Base-by-base conservation (phyloP, 441 rosid species). In the Erodium texanum region DNA sequence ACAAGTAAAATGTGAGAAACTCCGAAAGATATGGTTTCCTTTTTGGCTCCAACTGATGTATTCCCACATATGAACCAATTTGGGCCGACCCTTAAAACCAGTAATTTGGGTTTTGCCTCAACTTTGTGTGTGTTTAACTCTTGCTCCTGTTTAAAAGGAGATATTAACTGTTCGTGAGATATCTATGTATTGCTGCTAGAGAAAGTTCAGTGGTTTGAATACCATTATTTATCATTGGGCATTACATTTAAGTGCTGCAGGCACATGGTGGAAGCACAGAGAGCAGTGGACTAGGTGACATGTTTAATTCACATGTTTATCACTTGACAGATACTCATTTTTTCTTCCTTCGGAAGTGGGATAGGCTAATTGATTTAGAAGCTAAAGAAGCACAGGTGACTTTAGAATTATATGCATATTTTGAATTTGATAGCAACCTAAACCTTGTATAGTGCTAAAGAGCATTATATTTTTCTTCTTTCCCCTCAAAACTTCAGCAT, bases 301-400 rank as follows among this genome's bases (percentile, higher is more conserved):
- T 90, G 75, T 95, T 84, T 85, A 87, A 86, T 76, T 73, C 84
- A 65, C 84, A 66, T 71, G 87, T 89, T 74, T 78, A 81, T 62
- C 97, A 92, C 82, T 82, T 95, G 72, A 86, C 89, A 70, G 22
- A 78, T 73, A 75, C 79, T 70, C 97, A 95, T 75, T 71, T 68
- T 68, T 70, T 66, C 65, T 92, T 95, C 76, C 88, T 95, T 41
- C 81, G 75, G 72, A 89, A 80, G 68, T 95, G 99, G 99, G 87
- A 85, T 82, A 71, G 84, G 70, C 77, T 92, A 76, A 86, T 92
- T 65, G 97, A 92, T 77, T 83, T 95, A 76, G 99, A 95, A 84
- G 93, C 91, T 80, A 87, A 84, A 79, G 96, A 87, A 78, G 82
- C 84, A 78, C 87, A 86, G 95, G 99, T 90, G 73, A 77, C 23